Evolutionary conservation across 2,329 filamentous ascomycete genomes (phyloP), one percentile per base, ranked within the genome.

Genomic region (Teratosphaeria destructans): DNA sequence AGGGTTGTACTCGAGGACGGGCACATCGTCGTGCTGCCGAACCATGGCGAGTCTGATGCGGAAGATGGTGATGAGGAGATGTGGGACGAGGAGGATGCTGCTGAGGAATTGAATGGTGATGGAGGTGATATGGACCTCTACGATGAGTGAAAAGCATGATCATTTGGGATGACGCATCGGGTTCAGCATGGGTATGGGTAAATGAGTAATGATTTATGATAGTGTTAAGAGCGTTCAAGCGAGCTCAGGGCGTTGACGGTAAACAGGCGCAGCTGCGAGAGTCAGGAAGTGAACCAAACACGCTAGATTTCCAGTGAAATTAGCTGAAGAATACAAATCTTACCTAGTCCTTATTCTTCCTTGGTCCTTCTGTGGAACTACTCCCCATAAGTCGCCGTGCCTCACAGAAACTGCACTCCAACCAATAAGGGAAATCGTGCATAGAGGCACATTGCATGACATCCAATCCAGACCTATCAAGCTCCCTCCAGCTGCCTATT

Each of bases 11-110:
- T 97, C 62, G 82, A 87, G 34, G 85, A 90, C 63, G 89, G 89
- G 54, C 89, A 89, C 73, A 86, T 97, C 61, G 77, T 84, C 2
- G 90, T 99, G 1, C 70, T 94, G 27, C 80, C 91, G 6, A 97
- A 99, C 74, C 94, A 97, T 73, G 84, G 86, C 52, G 76, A 81
- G 43, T 85, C 82, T 65, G 82, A 84, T 47, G 61, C 66, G 19
- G 80, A 81, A n/a, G 64, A 69, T 26, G 68, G 75, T 12, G 81
- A 81, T 59, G 85, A 86, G 7, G 87, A 90, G 55, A 86, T 90
- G 85, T 77, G 86, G 56, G 87, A 91, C 60, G 55, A 90, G 11
- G 85, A 87, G 2, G 87, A 90, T 68, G 88, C 87, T 0, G 76
- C 88, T 19, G 86, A 88, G 12, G 90, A 95, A 69, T 70, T 83